These are phyloP conservation scores for Zalaria sp. DNA, from an alignment of 2,329 filamentous ascomycete species.

Conservation along the genomic window DNA sequence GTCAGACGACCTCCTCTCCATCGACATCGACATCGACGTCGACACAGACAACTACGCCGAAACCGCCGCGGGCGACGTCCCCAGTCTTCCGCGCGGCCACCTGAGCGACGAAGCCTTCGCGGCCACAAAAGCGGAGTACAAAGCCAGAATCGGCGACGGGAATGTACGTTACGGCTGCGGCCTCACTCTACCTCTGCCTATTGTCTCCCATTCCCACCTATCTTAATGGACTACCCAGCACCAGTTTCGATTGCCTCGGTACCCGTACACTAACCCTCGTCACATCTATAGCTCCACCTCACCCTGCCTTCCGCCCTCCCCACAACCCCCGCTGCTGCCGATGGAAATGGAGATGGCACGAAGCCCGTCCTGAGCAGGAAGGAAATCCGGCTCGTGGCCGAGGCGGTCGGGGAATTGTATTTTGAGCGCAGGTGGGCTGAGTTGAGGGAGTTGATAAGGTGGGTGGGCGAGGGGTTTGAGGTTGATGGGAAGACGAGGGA, in stretches of 20 bases:
- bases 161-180: slow-evolving; percentile 7
- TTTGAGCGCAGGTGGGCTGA: background rate
- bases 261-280: too few species aligned
- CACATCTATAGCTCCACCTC: too few species aligned
- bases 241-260: too few species aligned
- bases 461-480: background rate
- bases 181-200: background rate
- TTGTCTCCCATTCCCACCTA: too few species aligned
- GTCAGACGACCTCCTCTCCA: slow-evolving; percentile 8
- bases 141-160: slow-evolving; percentile 16
- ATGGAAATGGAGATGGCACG: background rate
- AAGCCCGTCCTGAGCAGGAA: background rate
- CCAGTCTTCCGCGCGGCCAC: slow-evolving; percentile 14
- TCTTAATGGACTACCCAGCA: too few species aligned
- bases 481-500: background rate
- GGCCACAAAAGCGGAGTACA: slow-evolving; percentile 15
- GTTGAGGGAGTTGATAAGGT: background rate
- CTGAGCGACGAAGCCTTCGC: slow-evolving; percentile 19
- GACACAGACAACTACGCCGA: slow-evolving; percentile 18
- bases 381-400: background rate
- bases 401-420: background rate
- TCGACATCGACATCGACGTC: slow-evolving; percentile 17
- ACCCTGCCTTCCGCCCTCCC: too few species aligned
- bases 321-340: too few species aligned
- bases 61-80: slow-evolving; percentile 13